A percentile compares a stretch with the other conserved stretches of the same genome.
Conservation (phyloP, 192 early-diverging fungal species). For the Coemansia sp. region DNA sequence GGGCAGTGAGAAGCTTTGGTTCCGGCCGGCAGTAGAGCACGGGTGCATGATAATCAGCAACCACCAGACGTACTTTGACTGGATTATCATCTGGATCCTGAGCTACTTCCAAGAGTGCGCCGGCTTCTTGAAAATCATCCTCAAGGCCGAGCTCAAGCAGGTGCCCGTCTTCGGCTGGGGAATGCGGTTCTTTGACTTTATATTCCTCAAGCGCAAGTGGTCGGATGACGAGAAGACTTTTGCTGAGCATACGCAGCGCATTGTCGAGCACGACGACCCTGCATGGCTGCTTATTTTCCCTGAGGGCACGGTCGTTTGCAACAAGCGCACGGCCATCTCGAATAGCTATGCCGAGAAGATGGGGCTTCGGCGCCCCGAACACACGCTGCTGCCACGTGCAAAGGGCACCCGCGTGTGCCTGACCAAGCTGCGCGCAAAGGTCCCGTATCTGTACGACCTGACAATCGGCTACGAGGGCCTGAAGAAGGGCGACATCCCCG, state of each 20-base stretch:
- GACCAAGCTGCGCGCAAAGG: conserved; percentile 62
- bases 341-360: conserved; percentile 70
- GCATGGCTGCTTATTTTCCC: conserved; percentile 94
- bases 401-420: conserved; percentile 80
- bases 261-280: conserved; percentile 62
- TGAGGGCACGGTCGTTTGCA: conserved; percentile 90
- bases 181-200: conserved; percentile 93
- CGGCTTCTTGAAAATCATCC: conserved; percentile 86
- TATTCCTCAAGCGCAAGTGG: conserved; percentile 88
- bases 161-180: conserved; percentile 87
- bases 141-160: conserved; percentile 78
- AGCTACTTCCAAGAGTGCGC: conserved; percentile 70
- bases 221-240: conserved; percentile 70
- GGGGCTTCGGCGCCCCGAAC: conserved; percentile 57
- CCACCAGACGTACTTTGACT: conserved; percentile 54
- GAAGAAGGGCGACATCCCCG: conserved; percentile 69
- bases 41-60: conserved; percentile 53
- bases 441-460: conserved; percentile 81
- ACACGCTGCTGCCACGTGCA: conserved; percentile 81
- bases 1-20: conserved; percentile 25
- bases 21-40: conserved; percentile 38
- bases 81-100: conserved; percentile 58
- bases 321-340: conserved; percentile 68
- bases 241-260: conserved; percentile 57
- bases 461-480: conserved; percentile 89